Percentiles rank a stretch among this genome's conserved stretches.
These are phyloP conservation scores for Neopestalotiopsis sp. DNA, from an alignment of 2,329 filamentous ascomycete genomes.

Conservation along the genomic window DNA sequence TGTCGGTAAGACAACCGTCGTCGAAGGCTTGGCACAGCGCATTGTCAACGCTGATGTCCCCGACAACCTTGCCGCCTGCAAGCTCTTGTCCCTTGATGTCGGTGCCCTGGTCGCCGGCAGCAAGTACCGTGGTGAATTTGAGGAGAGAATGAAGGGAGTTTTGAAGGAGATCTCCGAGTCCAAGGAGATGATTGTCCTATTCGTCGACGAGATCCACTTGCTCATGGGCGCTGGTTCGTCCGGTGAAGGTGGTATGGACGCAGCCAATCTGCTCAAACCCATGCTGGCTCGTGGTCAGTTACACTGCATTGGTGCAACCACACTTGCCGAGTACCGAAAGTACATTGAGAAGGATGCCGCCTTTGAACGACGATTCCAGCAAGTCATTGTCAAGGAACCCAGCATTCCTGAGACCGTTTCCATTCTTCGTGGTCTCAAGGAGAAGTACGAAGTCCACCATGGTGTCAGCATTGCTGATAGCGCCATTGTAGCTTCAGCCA, in stretches of 20 bases:
- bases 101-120: constrained; percentile 94
- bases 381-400: constrained; percentile 96
- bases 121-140: constrained; percentile 98
- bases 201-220: constrained; percentile 98
- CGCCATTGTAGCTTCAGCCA: constrained; percentile 91
- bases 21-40: constrained; percentile 92
- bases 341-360: constrained; percentile 99
- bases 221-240: constrained; percentile 96
- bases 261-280: constrained; percentile 95
- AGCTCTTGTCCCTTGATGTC: constrained; percentile 92
- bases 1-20: constrained; percentile 98
- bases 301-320: constrained; percentile 97
- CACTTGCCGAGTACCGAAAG: constrained; percentile 93
- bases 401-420: constrained; percentile 89
- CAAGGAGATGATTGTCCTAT: constrained; percentile 96
- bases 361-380: constrained; percentile 98
- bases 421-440: constrained; percentile 97
- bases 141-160: constrained; percentile 99
- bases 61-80: constrained; percentile 92
- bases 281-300: constrained; percentile 97
- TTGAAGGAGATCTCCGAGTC: constrained; percentile 95
- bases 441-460: constrained; percentile 97
- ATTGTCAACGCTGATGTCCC: constrained; percentile 98
- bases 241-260: constrained; percentile 98
- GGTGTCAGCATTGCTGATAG: constrained; percentile 96